Evolutionary conservation across 1,284 basidiomycete genomes (phyloP).

Genomic region (Naganishia liquefaciens): DNA sequence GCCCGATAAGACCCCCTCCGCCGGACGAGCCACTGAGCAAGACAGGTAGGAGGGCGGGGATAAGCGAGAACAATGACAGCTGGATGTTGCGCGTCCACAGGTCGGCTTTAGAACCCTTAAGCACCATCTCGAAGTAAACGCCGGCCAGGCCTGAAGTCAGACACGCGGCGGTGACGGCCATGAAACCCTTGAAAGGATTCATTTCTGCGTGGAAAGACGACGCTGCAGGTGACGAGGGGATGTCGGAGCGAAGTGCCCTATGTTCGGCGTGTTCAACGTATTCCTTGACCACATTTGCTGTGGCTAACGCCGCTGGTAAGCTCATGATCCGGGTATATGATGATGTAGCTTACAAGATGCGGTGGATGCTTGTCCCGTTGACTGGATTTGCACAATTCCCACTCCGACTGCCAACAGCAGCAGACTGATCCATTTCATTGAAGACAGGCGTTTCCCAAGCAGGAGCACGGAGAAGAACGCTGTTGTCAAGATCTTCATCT

Average conservation of each 20-base stretch:
- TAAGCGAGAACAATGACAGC: conserved; percentile 86
- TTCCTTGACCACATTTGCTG: conserved; percentile 5
- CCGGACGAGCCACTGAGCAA: conserved; percentile 59
- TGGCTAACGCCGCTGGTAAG: not conserved
- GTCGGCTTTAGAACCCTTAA: conserved; percentile 83
- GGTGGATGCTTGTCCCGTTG: conserved; percentile 7
- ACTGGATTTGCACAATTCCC: conserved; percentile 87
- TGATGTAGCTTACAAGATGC: not conserved
- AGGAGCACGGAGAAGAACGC: conserved; percentile 89
- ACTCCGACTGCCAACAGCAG: conserved; percentile 86
- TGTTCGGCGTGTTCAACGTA: conserved; percentile 24
- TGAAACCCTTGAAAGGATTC: conserved; percentile 78
- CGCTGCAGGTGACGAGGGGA: not conserved
- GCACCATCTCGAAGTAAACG: conserved; percentile 97
- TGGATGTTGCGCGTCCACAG: conserved; percentile 97
- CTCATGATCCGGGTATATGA: not conserved
- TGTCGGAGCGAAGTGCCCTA: conserved; percentile 19
- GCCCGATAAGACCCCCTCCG: conserved; percentile 42
- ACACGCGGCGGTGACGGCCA: conserved; percentile 84
- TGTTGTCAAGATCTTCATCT: conserved; percentile 97
- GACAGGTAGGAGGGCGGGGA: conserved; percentile 84
- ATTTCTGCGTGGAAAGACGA: conserved; percentile 47
- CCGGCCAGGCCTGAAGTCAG: conserved; percentile 97
- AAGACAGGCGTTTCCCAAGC: conserved; percentile 74
- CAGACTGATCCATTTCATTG: conserved; percentile 79